Evolutionary conservation across 371 early-diverging fungal genomes (phyloP).

Genomic region (Rhizomucor pusillus): DNA sequence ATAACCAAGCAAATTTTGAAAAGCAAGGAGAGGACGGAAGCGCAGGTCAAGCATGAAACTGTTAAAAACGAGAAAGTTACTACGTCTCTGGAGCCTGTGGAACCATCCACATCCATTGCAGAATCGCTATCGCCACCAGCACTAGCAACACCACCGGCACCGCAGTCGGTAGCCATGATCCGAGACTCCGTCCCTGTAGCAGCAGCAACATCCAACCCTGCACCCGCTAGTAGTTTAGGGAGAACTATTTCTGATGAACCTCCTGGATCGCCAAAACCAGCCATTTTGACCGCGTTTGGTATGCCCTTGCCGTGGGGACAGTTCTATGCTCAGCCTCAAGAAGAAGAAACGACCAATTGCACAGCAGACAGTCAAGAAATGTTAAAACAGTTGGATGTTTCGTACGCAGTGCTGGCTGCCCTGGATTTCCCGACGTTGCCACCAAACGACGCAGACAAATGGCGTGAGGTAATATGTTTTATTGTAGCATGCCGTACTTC

Average conservation of each 20-base stretch:
- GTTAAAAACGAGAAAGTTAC: not conserved
- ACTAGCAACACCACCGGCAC: not conserved
- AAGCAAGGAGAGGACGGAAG: not conserved
- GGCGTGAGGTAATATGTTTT: not conserved
- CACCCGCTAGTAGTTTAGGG: no score
- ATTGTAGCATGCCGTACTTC: no score
- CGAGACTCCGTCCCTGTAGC: not conserved
- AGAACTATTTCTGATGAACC: not conserved
- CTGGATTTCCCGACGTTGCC: constrained; percentile 6
- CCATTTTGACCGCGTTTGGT: constrained; percentile 3
- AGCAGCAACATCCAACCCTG: not conserved
- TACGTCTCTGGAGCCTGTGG: not conserved
- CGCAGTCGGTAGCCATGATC: not conserved
- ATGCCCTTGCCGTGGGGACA: constrained; percentile 5
- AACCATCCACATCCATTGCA: not conserved
- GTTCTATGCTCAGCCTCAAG: not conserved
- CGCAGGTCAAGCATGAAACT: not conserved
- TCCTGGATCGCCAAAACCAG: not conserved
- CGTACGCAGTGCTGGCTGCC: constrained; percentile 10
- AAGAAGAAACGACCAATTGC: not conserved
- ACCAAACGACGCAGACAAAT: constrained; percentile 10
- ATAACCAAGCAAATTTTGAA: not conserved
- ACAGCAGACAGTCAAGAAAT: constrained; percentile 2
- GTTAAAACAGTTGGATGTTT: constrained; percentile 8
- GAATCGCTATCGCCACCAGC: not conserved